Evolutionary conservation across 495 filamentous ascomycete genomes (phyloP).

Genomic region (Penicillium cosmopolitanum): DNA sequence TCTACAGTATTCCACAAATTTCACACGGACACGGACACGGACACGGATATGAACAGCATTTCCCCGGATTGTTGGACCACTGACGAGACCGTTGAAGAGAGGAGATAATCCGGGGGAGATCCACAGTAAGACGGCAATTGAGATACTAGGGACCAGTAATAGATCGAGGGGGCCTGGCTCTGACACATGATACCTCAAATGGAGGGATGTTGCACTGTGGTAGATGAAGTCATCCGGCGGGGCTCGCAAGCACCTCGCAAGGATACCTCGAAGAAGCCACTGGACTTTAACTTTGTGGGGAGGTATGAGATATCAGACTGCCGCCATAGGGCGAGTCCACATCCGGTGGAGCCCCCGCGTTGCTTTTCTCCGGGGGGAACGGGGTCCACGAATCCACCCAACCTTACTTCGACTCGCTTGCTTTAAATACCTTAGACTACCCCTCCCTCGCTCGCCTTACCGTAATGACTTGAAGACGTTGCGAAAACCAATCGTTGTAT

Average conservation of each 20-base stretch:
- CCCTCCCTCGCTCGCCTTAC: neutral
- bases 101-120: neutral
- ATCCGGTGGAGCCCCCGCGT: neutral
- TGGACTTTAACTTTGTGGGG: neutral
- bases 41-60: neutral
- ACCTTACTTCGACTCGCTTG: neutral
- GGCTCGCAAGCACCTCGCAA: conserved; percentile 43
- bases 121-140: conserved; percentile 2
- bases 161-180: neutral
- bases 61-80: conserved; percentile 10
- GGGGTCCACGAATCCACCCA: conserved; percentile 3
- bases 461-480: neutral
- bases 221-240: conserved; percentile 28
- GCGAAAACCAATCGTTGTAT: neutral
- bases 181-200: neutral
- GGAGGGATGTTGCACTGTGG: neutral
- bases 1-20: neutral
- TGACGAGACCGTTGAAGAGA: neutral
- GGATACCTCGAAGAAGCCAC: conserved; percentile 29
- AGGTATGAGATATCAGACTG: neutral
- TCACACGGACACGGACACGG: neutral
- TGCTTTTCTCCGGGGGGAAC: conserved; percentile 8
- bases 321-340: conserved; percentile 6
- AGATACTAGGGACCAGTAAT: neutral
- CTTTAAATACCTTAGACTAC: neutral